Evolutionary conservation across 345 rosid species (phyloP).

Genomic region (Citrus reticulata): DNA sequence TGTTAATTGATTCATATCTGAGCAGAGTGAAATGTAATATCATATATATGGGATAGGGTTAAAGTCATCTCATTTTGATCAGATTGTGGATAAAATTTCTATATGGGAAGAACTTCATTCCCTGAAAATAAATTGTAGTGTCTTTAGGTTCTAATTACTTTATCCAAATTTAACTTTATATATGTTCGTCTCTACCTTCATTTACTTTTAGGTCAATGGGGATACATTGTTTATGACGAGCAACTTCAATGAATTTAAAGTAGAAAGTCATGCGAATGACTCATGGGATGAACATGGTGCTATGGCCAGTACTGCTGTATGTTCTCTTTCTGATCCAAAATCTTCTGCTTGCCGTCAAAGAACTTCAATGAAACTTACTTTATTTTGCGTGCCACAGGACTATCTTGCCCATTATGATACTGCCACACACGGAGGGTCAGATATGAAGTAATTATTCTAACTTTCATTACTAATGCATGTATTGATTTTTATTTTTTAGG

Average conservation of each 20-base stretch:
- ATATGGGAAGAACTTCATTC: background rate
- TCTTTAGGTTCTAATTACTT: slow-evolving; percentile 5
- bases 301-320: slow-evolving; percentile 78
- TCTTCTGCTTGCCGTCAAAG: background rate
- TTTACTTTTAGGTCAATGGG: slow-evolving; percentile 77
- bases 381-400: slow-evolving; percentile 53
- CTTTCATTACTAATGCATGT: slow-evolving; percentile 3
- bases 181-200: background rate
- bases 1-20: too few relatives aligned
- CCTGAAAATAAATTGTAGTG: background rate
- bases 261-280: slow-evolving; percentile 57
- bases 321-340: slow-evolving; percentile 17
- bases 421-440: slow-evolving; percentile 56
- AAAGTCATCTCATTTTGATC: background rate
- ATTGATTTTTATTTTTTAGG: slow-evolving; percentile 3
- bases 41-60: background rate
- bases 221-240: slow-evolving; percentile 87
- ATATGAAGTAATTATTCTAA: slow-evolving; percentile 56
- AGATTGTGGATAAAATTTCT: background rate
- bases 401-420: slow-evolving; percentile 76
- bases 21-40: background rate
- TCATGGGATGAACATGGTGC: slow-evolving; percentile 86
- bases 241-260: slow-evolving; percentile 84
- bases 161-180: background rate
- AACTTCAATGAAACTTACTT: slow-evolving; percentile 9